Percentiles rank a stretch among this genome's conserved stretches.
Evolutionary conservation across 1,139 yeast species (phyloP).

Genomic region (Geotrichum aggregatum): DNA sequence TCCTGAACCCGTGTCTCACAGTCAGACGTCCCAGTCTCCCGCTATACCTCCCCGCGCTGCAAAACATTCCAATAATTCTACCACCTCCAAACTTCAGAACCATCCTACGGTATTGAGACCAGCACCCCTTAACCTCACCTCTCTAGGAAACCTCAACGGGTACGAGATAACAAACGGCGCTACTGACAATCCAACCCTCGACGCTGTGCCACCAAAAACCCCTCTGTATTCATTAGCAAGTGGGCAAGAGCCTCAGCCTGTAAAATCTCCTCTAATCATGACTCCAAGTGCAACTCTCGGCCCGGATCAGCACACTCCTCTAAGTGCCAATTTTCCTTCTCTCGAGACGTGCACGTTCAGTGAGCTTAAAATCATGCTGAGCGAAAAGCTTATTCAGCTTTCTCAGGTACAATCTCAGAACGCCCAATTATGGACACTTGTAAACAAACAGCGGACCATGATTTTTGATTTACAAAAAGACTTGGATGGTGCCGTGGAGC

Average conservation of each 20-base stretch:
- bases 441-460: constrained; percentile 34
- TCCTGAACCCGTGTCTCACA: background rate
- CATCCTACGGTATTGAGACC: constrained; percentile 7
- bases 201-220: background rate
- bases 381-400: constrained; percentile 21
- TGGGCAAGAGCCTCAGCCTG: background rate
- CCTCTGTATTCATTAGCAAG: background rate
- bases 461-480: constrained; percentile 34
- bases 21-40: background rate
- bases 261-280: constrained; percentile 6
- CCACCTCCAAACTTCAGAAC: background rate
- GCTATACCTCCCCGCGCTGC: constrained; percentile 13
- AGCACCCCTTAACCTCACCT: constrained; percentile 6
- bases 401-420: constrained; percentile 32
- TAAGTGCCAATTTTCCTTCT: constrained; percentile 14
- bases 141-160: background rate
- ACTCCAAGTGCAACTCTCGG: constrained; percentile 3
- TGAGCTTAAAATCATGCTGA: constrained; percentile 19
- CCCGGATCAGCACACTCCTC: constrained; percentile 1
- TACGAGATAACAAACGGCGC: background rate
- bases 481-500: constrained; percentile 29
- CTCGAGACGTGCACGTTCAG: constrained; percentile 19
- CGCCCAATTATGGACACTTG: constrained; percentile 34
- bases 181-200: background rate
- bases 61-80: constrained; percentile 7